Conservation (phyloP, 345 rosid genomes). For the Toxicodendron radicans region DNA sequence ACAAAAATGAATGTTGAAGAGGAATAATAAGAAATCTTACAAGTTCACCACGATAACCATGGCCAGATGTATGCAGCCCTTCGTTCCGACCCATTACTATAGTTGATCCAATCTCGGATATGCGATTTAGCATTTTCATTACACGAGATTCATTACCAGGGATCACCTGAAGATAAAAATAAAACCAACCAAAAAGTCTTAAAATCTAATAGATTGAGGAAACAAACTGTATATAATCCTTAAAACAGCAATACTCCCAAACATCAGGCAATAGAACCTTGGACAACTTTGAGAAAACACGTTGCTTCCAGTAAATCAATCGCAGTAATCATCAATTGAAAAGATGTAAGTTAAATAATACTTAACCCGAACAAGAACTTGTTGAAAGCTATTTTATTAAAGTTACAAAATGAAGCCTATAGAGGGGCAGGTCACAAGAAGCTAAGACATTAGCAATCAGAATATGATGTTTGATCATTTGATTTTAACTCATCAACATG, state of each 20-base stretch:
- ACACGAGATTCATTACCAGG: slow-evolving; percentile 98
- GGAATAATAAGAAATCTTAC: slow-evolving; percentile 39
- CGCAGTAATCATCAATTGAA: neutral
- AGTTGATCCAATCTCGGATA: slow-evolving; percentile 88
- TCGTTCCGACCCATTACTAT: slow-evolving; percentile 89
- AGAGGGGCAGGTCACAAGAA: neutral
- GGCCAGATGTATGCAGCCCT: slow-evolving; percentile 94
- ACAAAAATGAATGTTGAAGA: slow-evolving; percentile 5
- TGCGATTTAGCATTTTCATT: slow-evolving; percentile 95
- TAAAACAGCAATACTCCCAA: neutral
- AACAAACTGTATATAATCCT: slow-evolving; percentile 9
- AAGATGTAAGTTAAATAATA: neutral
- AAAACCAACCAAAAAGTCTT: slow-evolving; percentile 7
- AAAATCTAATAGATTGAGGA: slow-evolving; percentile 3
- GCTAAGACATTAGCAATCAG: neutral
- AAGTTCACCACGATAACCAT: slow-evolving; percentile 95
- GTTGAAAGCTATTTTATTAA: neutral
- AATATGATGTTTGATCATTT: neutral
- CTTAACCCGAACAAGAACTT: neutral
- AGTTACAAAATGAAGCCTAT: neutral
- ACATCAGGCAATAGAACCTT: neutral
- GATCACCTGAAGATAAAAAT: slow-evolving; percentile 62
- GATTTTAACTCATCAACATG: slow-evolving; percentile 1
- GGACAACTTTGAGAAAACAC: neutral
- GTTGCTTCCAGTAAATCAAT: neutral